Evolutionary conservation across 139 green algal genomes (phyloP), one percentile per base, ranked within the genome.

Genomic region (Asterochloris sp.): DNA sequence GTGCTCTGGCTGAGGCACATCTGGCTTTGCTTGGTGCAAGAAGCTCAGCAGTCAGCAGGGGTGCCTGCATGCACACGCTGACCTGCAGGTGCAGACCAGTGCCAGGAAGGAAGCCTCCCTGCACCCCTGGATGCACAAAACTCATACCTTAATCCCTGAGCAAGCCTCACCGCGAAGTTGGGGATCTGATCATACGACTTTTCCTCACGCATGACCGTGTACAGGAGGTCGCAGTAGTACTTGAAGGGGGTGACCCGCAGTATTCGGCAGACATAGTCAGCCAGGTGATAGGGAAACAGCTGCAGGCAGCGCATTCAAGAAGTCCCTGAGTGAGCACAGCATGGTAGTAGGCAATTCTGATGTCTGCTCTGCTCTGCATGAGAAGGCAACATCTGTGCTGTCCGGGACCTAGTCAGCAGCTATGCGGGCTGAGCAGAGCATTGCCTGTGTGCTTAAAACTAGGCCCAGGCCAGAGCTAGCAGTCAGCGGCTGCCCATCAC

Each of bases 211-310:
- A 98, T 92, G 8, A 86, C 84, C 9, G 92, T 87, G 26, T 86
- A 89, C 76, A 98, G 83, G 68, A 98, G 86, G 47, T 97, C 93
- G 13, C 74, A 86, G 84, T 98, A 98, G 87, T 98, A 98, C 17
- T 86, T 88, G 84, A 97, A 98, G 13, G 95, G 93, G 4, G 93
- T 96, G 28, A 97, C 74, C 8, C 95, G 91, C 84, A 96, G 78
- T n/a, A 97, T 83, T 26, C 95, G 93, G 76, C 90, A 96, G 11
- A 97, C 83, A 76, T 96, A 96, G 38, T 93, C 88, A 10, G 92
- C 88, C 24, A 98, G 82, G 83, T 98, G 95, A 85, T 98, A 98
- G 8, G 95, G 95, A 83, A 96, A 98, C 16, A 95, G 69, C 92
- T 95, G 89, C 87, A 83, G 38, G 38, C 29, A 82, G 24, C 27